These are phyloP conservation scores for Solanum dulcamara DNA, from an alignment of 257 asterid species.

Conservation along the genomic window DNA sequence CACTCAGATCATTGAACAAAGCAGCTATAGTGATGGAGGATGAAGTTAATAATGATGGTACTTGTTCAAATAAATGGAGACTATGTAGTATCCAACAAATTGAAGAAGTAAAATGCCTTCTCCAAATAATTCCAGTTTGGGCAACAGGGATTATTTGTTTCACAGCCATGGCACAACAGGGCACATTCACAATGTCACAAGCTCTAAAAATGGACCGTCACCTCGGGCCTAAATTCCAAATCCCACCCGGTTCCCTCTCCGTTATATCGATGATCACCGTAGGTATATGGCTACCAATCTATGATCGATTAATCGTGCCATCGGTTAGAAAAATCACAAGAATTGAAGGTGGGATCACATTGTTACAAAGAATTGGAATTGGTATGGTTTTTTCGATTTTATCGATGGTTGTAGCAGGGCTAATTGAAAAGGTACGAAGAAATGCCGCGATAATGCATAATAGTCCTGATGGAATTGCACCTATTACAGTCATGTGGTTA, in stretches of 20 bases:
- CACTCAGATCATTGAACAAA: neutral
- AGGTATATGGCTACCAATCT: constrained; percentile 60
- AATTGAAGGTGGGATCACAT: constrained; percentile 66
- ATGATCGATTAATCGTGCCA: constrained; percentile 62
- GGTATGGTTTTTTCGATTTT: constrained; percentile 57
- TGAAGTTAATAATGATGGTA: neutral
- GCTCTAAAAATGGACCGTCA: constrained; percentile 77
- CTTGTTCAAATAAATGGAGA: neutral
- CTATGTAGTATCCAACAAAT: constrained; percentile 29
- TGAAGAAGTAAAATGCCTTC: constrained; percentile 67
- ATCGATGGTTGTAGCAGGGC: constrained; percentile 65
- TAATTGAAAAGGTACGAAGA: constrained; percentile 47
- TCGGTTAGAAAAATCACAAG: constrained; percentile 23
- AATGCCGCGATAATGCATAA: constrained; percentile 21
- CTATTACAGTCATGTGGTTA: constrained; percentile 60
- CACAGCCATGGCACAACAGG: constrained; percentile 59
- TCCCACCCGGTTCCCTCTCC: constrained; percentile 52
- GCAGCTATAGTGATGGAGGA: neutral
- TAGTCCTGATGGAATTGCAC: constrained; percentile 31
- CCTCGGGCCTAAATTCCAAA: constrained; percentile 43
- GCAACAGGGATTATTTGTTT: constrained; percentile 66
- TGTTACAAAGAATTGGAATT: constrained; percentile 71
- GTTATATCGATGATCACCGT: constrained; percentile 62
- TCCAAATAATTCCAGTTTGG: constrained; percentile 68
- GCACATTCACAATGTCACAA: constrained; percentile 61